Evolutionary conservation across 2,329 filamentous ascomycete species (phyloP).

Genomic region (Alternaria arborescens): DNA sequence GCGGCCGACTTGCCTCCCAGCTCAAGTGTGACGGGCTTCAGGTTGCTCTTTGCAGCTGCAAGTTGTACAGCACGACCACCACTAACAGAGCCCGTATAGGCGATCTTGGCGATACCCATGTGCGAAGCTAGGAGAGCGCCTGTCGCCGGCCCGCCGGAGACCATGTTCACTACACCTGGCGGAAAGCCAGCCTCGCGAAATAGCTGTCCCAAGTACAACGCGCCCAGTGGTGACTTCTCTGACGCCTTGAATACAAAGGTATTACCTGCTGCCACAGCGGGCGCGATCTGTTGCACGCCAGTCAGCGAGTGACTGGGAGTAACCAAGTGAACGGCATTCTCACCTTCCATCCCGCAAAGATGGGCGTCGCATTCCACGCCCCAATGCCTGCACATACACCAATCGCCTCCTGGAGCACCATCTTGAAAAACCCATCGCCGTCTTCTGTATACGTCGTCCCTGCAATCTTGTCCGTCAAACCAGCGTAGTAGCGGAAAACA

Average conservation of each 20-base stretch:
- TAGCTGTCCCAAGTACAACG: conserved; percentile 33
- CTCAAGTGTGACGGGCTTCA: conserved; percentile 57
- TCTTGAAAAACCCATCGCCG: not conserved
- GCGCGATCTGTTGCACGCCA: conserved; percentile 39
- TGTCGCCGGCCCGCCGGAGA: conserved; percentile 42
- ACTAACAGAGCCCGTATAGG: conserved; percentile 52
- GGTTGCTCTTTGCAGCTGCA: conserved; percentile 48
- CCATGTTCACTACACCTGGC: conserved; percentile 52
- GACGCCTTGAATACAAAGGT: conserved; percentile 42
- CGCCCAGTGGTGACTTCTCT: conserved; percentile 38
- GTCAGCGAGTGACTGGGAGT: conserved; percentile 15
- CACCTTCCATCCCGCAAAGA: conserved; percentile 17
- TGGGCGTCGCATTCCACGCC: conserved; percentile 37
- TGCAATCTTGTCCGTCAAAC: conserved; percentile 34
- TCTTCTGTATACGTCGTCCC: conserved; percentile 23
- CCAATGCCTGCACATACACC: conserved; percentile 45
- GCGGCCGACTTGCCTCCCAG: conserved; percentile 58
- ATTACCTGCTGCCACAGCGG: conserved; percentile 47
- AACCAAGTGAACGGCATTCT: not conserved
- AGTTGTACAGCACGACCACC: conserved; percentile 53
- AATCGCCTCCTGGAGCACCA: conserved; percentile 24
- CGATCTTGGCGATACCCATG: conserved; percentile 54
- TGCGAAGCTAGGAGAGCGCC: conserved; percentile 51
- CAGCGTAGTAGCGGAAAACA: conserved; percentile 2
- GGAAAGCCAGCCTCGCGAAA: conserved; percentile 49